Percentiles rank a stretch among this genome's conserved stretches.
Conservation (phyloP, 1,139 yeast genomes). For the Yamadazyma friedrichii region DNA sequence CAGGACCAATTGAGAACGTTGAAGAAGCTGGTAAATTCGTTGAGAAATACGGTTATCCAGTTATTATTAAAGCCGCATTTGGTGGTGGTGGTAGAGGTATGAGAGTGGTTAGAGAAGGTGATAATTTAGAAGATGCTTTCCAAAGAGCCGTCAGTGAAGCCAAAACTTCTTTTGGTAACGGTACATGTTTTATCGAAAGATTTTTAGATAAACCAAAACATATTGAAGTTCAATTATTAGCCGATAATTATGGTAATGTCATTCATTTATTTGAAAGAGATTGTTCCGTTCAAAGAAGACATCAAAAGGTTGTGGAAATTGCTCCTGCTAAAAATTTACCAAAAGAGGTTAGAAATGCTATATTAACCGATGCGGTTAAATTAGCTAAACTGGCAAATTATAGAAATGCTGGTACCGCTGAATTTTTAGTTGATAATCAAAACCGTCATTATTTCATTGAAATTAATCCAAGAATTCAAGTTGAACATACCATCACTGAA, state of each 20-base stretch:
- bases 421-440: constrained; percentile 89
- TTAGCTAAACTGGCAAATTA: constrained; percentile 86
- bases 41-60: constrained; percentile 85
- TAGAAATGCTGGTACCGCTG: constrained; percentile 98
- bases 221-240: constrained; percentile 94
- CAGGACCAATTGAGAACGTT: constrained; percentile 86
- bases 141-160: constrained; percentile 95
- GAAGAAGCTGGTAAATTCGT: constrained; percentile 82
- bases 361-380: constrained; percentile 89
- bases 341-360: constrained; percentile 78
- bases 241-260: constrained; percentile 92
- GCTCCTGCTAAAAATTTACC: constrained; percentile 98
- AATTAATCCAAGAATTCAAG: constrained; percentile 98
- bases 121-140: constrained; percentile 88
- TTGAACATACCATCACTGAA: constrained; percentile 97
- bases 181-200: constrained; percentile 96
- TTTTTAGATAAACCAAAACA: constrained; percentile 95
- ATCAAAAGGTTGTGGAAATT: constrained; percentile 97
- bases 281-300: constrained; percentile 98
- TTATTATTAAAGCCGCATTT: constrained; percentile 96
- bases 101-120: constrained; percentile 98
- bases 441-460: constrained; percentile 97
- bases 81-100: constrained; percentile 99
- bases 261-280: constrained; percentile 96
- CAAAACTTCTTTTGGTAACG: constrained; percentile 91